Conservation (phyloP, 148 eudicot genomes). For the Simmondsia chinensis region DNA sequence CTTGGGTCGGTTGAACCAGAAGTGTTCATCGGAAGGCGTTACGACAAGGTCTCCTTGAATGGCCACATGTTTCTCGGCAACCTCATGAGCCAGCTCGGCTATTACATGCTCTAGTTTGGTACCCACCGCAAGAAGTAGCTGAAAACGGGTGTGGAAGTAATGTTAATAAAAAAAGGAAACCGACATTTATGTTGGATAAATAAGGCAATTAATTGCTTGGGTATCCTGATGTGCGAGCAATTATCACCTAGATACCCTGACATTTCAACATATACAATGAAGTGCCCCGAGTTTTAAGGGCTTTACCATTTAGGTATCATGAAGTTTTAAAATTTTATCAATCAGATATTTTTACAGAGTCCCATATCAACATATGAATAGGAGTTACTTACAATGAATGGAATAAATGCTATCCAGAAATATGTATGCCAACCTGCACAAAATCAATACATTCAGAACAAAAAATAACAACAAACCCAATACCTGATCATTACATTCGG, state of each 20-base stretch:
- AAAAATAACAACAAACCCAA: background rate
- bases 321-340: too few species aligned
- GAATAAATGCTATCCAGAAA: conserved; percentile 94
- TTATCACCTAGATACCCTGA: too few species aligned
- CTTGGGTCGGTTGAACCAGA: conserved; percentile 63
- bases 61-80: conserved; percentile 67
- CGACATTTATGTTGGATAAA: background rate
- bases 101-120: conserved; percentile 78
- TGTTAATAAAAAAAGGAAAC: too few species aligned
- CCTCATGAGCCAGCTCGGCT: conserved; percentile 50
- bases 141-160: background rate
- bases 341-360: too few species aligned
- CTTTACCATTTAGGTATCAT: too few species aligned
- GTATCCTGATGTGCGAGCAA: too few species aligned
- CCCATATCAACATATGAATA: background rate
- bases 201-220: too few species aligned
- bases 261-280: too few species aligned
- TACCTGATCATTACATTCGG: background rate
- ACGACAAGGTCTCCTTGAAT: conserved; percentile 60
- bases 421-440: conserved; percentile 98
- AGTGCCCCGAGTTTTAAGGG: too few species aligned
- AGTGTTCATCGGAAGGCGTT: conserved; percentile 69
- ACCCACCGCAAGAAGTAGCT: conserved; percentile 73
- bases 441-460: too few species aligned
- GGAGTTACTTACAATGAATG: conserved; percentile 40